A percentile compares a stretch with the other conserved stretches of the same genome.
Evolutionary conservation across 495 filamentous ascomycete species (phyloP).

Genomic region (Hypoxylon perforatum): DNA sequence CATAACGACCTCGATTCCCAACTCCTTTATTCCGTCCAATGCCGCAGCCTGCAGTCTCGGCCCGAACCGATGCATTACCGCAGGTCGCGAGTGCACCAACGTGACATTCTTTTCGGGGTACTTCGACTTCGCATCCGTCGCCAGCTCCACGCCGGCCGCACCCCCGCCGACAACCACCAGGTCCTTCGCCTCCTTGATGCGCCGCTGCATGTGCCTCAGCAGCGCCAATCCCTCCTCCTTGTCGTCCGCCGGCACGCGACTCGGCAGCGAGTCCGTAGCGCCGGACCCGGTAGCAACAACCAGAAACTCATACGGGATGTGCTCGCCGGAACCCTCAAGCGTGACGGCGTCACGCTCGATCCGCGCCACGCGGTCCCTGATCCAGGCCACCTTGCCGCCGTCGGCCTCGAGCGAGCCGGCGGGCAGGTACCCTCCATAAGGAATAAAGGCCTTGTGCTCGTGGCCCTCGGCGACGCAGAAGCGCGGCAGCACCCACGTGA

Average conservation of each 20-base stretch:
- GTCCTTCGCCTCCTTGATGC: slow-evolving; percentile 51
- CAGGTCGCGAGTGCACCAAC: slow-evolving; percentile 66
- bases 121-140: slow-evolving; percentile 67
- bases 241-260: slow-evolving; percentile 57
- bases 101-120: slow-evolving; percentile 68
- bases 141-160: slow-evolving; percentile 70
- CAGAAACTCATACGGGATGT: slow-evolving; percentile 67
- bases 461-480: slow-evolving; percentile 57
- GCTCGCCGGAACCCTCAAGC: slow-evolving; percentile 42
- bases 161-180: slow-evolving; percentile 70
- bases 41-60: slow-evolving; percentile 59
- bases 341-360: slow-evolving; percentile 40
- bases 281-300: slow-evolving; percentile 63
- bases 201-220: slow-evolving; percentile 49
- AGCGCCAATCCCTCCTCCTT: slow-evolving; percentile 61
- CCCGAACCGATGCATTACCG: slow-evolving; percentile 66
- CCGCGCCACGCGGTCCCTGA: slow-evolving; percentile 48
- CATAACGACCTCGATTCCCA: slow-evolving; percentile 55
- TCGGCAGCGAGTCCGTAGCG: slow-evolving; percentile 63
- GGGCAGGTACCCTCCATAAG: slow-evolving; percentile 53
- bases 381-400: slow-evolving; percentile 46
- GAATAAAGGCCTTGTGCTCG: slow-evolving; percentile 62
- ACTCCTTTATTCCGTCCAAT: slow-evolving; percentile 45
- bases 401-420: slow-evolving; percentile 29
- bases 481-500: slow-evolving; percentile 64